Evolutionary conservation across 225 moss, liverwort and hornwort species (phyloP).

Genomic region (Lunularia cruciata): DNA sequence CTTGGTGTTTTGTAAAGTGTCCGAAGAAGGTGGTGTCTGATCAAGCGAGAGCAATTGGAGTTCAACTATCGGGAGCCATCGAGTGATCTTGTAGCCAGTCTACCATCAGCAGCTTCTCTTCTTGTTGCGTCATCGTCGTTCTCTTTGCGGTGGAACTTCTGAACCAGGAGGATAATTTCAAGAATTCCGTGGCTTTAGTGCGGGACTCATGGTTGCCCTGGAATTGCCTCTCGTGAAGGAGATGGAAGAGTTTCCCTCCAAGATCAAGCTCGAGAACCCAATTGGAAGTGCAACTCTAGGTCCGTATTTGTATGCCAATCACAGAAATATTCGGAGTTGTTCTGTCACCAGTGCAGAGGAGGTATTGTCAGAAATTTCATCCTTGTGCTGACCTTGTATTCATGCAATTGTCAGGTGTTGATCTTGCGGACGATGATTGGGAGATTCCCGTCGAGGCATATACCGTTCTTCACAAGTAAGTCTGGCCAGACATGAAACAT

Average conservation of each 20-base stretch:
- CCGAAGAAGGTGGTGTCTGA: too few species aligned
- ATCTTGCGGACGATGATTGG: slow-evolving; percentile 26
- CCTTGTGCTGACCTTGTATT: neutral
- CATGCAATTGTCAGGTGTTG: slow-evolving; percentile 17
- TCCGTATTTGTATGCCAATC: neutral
- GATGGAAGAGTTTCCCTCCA: slow-evolving; percentile 22
- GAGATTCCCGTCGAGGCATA: slow-evolving; percentile 43
- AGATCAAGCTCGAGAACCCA: neutral
- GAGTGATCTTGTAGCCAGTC: too few species aligned
- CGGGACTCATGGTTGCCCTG: slow-evolving; percentile 16
- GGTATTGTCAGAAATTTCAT: neutral
- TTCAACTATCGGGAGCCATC: too few species aligned
- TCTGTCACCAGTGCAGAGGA: too few species aligned
- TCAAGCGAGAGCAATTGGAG: too few species aligned
- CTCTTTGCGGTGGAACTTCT: too few species aligned
- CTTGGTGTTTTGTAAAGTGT: too few species aligned
- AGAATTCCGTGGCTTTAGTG: too few species aligned
- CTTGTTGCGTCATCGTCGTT: too few species aligned
- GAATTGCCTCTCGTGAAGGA: slow-evolving; percentile 10
- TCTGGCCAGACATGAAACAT: too few species aligned
- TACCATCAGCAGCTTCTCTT: too few species aligned
- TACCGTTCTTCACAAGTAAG: slow-evolving; percentile 43
- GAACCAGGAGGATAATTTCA: too few species aligned
- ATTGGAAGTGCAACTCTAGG: slow-evolving; percentile 13
- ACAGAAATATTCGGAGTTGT: neutral